Evolutionary conservation across 805 yeast genomes (phyloP).

Genomic region (Yarrowia hollandica): DNA sequence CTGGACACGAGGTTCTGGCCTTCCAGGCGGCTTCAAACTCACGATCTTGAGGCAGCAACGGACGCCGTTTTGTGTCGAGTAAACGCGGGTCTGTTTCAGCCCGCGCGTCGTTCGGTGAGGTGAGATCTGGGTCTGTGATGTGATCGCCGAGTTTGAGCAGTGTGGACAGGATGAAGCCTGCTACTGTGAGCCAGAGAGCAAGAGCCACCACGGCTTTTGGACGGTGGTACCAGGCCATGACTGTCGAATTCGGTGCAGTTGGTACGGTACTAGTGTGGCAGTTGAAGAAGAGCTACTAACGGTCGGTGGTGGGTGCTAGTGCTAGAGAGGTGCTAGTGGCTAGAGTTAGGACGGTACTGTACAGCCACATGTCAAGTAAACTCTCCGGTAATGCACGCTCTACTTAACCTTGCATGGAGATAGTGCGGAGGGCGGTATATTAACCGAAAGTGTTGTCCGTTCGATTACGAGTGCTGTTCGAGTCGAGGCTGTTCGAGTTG

Average conservation of each 20-base stretch:
- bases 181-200: constrained; percentile 2
- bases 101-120: neutral
- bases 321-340: no score
- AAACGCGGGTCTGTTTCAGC: neutral
- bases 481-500: no score
- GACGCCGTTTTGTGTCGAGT: neutral
- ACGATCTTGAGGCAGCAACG: neutral
- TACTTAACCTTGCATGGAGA: constrained; percentile 18
- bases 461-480: no score
- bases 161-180: neutral
- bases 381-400: constrained; percentile 18
- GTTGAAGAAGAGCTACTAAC: no score
- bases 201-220: constrained; percentile 6
- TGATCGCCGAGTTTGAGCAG: neutral
- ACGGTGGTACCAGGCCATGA: constrained; percentile 25
- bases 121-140: neutral
- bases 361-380: neutral
- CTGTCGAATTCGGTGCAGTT: no score
- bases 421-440: no score
- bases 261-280: no score
- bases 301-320: no score
- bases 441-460: no score
- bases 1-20: constrained; percentile 49
- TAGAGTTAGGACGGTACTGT: no score
- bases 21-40: constrained; percentile 20